These are phyloP conservation scores for Ceriops tagal DNA, from an alignment of 345 rosid species.

Conservation along the genomic window DNA sequence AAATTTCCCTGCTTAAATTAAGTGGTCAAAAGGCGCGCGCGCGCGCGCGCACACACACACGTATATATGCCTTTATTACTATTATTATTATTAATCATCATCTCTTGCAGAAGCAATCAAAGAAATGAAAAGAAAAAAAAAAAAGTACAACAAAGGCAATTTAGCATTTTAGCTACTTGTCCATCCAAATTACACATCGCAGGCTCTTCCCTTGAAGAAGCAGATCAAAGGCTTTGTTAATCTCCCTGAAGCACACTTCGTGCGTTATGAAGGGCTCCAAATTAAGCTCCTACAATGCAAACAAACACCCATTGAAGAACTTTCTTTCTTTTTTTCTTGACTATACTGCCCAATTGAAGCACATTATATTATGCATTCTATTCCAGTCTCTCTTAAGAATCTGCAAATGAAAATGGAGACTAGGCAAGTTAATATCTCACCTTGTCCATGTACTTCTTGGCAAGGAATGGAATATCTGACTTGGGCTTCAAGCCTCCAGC, in stretches of 20 bases:
- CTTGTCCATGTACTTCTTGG: conserved; percentile 17
- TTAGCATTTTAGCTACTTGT: conserved; percentile 18
- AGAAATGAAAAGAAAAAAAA: too few relatives aligned
- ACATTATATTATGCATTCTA: background rate
- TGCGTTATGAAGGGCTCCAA: conserved; percentile 14
- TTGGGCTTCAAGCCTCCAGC: conserved; percentile 66
- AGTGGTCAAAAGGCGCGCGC: too few relatives aligned
- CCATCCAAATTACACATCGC: conserved; percentile 59
- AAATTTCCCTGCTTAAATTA: too few relatives aligned
- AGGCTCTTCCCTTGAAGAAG: conserved; percentile 45
- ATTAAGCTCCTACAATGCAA: conserved; percentile 34
- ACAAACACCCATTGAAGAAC: background rate
- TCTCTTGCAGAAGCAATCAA: too few relatives aligned
- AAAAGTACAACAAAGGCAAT: too few relatives aligned
- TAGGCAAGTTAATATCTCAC: background rate
- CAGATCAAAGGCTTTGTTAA: conserved; percentile 58
- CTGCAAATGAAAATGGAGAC: too few relatives aligned
- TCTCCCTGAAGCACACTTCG: conserved; percentile 33
- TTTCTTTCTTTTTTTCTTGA: too few relatives aligned
- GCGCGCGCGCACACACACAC: too few relatives aligned
- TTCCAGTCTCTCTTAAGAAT: background rate
- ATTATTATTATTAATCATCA: too few relatives aligned
- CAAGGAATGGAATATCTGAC: conserved; percentile 45
- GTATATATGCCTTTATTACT: too few relatives aligned
- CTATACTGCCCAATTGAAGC: background rate